These are phyloP conservation scores for Phytophthora pseudosyringae DNA, from an alignment of 352 stramenopile genomes.

Conservation along the genomic window DNA sequence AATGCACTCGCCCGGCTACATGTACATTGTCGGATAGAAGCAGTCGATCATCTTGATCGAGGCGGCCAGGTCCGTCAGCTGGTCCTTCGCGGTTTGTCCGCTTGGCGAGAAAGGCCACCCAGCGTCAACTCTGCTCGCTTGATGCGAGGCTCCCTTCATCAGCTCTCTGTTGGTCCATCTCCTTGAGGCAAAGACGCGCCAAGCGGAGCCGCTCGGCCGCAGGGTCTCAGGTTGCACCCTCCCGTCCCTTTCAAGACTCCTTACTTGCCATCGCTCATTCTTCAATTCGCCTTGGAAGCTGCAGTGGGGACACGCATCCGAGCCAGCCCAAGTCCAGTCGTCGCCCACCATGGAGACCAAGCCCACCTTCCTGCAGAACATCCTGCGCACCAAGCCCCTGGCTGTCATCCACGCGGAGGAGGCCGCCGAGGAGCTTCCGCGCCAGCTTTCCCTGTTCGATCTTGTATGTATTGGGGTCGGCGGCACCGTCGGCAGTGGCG, in stretches of 20 bases:
- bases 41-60: background rate
- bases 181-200: conserved; percentile 27
- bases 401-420: conserved; percentile 81
- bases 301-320: conserved; percentile 14
- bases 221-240: conserved; percentile 2
- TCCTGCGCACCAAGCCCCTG: conserved; percentile 80
- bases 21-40: no score
- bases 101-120: conserved; percentile 19
- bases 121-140: background rate
- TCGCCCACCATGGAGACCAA: conserved; percentile 35
- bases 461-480: conserved; percentile 93
- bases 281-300: conserved; percentile 27
- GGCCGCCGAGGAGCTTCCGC: conserved; percentile 63
- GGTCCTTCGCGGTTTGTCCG: conserved; percentile 10
- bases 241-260: conserved; percentile 1
- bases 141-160: conserved; percentile 20
- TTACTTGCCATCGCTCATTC: conserved; percentile 13
- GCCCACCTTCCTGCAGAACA: conserved; percentile 52
- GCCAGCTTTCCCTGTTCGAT: conserved; percentile 87
- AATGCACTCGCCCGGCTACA: background rate
- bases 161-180: conserved; percentile 28
- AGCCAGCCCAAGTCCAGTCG: conserved; percentile 2
- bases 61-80: conserved; percentile 12
- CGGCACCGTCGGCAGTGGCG: conserved; percentile 89
- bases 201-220: conserved; percentile 20